Base-by-base conservation (phyloP, 1,284 basidiomycete species). In the Ceratobasidium sp. region DNA sequence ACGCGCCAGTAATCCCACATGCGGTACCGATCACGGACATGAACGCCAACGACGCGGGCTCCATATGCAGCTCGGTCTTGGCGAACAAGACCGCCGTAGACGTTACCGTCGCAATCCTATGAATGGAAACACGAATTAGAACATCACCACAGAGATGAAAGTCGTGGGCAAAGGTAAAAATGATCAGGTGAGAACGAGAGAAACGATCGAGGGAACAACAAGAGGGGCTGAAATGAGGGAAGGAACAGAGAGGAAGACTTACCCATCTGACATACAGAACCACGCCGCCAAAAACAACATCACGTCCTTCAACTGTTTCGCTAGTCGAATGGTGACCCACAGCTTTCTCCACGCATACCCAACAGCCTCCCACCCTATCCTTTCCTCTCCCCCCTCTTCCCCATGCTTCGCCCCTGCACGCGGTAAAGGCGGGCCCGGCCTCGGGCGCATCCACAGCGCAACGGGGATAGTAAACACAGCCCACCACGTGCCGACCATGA, bases 251-350 rank as follows among this genome's bases (percentile, higher is more conserved):
- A 18, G 30, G 30, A 26, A 18, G 8, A 74, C 87, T 63, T 64
- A 93, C 93, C 64, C 93, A 79, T 97, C 95, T 0, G 92, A 94
- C 35, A 98, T 87, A 14, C 97, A 85, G 79, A 97, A 95, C 94
- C 95, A 97, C 0, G 95, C 93, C 3, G 90, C 86, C 47, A 97
- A 89, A 78, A 94, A 96, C 73, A 86, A 85, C 83, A 96, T 98
- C 0, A 95, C 93, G 78, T 94, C 91, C 43, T 86, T 85, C n/a
- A 96, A 83, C 73, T 86, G 86, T 79, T 85, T 86, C 41, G 64
- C 64, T 7, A 67, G 50, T 7, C 64, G 43, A 55, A 67, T 67
- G 13, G 64, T 94, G 43, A 83, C 83, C 0, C 86, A 87, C 0
- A 94, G 82, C 35, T 88, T 82, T 72, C 83, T 85, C 92, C 92